Evolutionary conservation across 225 moss, liverwort and hornwort genomes (phyloP), one percentile per base, ranked within the genome.

Genomic region (Lunularia cruciata): DNA sequence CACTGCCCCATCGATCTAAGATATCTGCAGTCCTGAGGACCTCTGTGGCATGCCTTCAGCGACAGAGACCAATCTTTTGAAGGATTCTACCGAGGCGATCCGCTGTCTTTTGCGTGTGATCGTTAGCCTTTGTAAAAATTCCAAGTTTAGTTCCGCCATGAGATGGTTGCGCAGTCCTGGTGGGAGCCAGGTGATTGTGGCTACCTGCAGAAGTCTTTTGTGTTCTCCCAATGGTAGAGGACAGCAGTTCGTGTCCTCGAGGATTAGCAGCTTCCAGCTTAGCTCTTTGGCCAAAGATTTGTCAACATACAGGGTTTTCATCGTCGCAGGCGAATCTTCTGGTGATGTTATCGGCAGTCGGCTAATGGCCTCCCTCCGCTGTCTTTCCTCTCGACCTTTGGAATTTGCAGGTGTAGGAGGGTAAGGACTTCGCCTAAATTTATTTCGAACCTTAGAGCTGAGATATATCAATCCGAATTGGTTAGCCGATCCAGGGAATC

Each of bases 291-390:
- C 0, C 16, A 55, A 40, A 40, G 54, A 11, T 23, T 2, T 42
- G 22, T 39, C 55, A 25, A 69, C 69, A 38, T 42, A 27, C 59
- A 87, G 88, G 52, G 83, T 96, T 35, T 96, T 96, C 51, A 87
- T 96, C 4, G 84, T 96, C 46, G 92, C 92, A 55, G 95, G 95
- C 72, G 95, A 96, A 79, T 81, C 95, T 30, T 96, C 95, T 28
- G 95, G 95, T 47, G 95, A 96, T 78, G 80, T 83, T 31, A 96
- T 96, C 47, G 95, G 90, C 57, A 85, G 95, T 77, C 88, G 90
- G 23, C 95, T 96, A 56, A 92, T 96, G 87, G 80, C 77, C 42
- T 90, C 95, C 47, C 83, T 96, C 27, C 78, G 87, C 57, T 73
- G 47, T 25, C 53, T 96, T 43, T 92, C 87, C 74, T 77, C 90